Evolutionary conservation across 2,329 filamentous ascomycete genomes (phyloP).

Genomic region (Dactylella cylindrospora): DNA sequence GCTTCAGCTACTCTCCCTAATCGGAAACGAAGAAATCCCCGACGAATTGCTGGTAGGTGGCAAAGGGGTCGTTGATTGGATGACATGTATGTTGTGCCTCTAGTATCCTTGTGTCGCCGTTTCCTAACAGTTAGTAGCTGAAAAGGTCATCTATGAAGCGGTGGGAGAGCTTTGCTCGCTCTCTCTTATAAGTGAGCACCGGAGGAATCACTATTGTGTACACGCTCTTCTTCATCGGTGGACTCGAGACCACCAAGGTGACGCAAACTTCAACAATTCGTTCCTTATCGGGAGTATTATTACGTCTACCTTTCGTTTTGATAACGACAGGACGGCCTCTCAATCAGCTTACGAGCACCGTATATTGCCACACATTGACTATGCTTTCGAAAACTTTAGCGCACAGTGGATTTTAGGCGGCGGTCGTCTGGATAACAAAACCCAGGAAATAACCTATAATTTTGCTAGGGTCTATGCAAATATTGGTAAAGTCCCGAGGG

Average conservation of each 20-base stretch:
- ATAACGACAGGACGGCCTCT: neutral
- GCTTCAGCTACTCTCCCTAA: constrained; percentile 16
- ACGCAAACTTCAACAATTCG: neutral
- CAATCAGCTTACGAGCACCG: constrained; percentile 10
- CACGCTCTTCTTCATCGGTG: constrained; percentile 10
- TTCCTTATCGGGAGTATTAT: constrained; percentile 2
- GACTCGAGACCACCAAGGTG: neutral
- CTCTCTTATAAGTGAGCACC: neutral
- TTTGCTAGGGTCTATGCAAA: constrained; percentile 7
- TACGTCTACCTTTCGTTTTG: constrained; percentile 5
- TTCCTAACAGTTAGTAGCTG: constrained; percentile 1
- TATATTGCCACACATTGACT: constrained; percentile 13
- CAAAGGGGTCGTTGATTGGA: constrained; percentile 1
- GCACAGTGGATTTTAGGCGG: neutral
- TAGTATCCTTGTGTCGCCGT: neutral
- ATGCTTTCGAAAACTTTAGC: constrained; percentile 2
- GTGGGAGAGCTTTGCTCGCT: constrained; percentile 5
- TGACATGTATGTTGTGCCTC: constrained; percentile 6
- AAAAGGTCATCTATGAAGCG: neutral
- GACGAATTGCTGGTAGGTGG: neutral
- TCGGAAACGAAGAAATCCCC: constrained; percentile 13
- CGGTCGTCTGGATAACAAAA: neutral
- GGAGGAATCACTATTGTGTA: constrained; percentile 1
- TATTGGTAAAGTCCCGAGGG: constrained; percentile 1
- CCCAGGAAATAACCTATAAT: constrained; percentile 1